Conservation (phyloP, 1,284 basidiomycete species). For the Puccinia hordei region DNA sequence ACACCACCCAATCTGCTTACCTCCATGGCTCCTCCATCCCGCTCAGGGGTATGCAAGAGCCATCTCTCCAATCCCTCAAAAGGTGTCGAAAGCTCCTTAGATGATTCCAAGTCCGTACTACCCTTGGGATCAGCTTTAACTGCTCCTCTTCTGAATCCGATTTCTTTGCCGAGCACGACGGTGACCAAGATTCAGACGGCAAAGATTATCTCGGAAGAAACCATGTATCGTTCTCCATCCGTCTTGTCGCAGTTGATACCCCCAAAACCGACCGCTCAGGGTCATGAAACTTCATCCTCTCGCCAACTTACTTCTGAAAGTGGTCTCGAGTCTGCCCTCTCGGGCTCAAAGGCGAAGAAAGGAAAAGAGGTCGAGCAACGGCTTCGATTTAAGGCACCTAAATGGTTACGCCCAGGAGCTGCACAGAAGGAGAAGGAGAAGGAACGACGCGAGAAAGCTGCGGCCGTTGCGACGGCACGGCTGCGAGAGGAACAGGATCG, state of each 20-base stretch:
- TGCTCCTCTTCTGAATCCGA: slow-evolving; percentile 22
- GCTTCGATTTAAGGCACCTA: slow-evolving; percentile 50
- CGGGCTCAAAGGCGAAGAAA: slow-evolving; percentile 51
- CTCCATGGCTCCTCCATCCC: slow-evolving; percentile 2
- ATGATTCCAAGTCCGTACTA: neutral
- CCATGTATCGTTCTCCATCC: slow-evolving; percentile 50
- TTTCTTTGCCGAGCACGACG: neutral
- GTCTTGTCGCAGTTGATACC: slow-evolving; percentile 9
- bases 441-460: slow-evolving; percentile 46
- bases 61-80: slow-evolving; percentile 9
- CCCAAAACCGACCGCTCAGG: neutral
- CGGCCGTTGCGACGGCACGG: slow-evolving; percentile 42
- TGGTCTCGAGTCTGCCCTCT: slow-evolving; percentile 50
- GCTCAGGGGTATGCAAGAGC: slow-evolving; percentile 15
- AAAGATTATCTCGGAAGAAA: slow-evolving; percentile 51
- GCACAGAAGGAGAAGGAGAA: slow-evolving; percentile 47
- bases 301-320: slow-evolving; percentile 7
- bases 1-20: slow-evolving; percentile 45
- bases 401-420: slow-evolving; percentile 48
- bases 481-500: slow-evolving; percentile 48
- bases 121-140: slow-evolving; percentile 14
- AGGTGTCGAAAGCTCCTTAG: slow-evolving; percentile 15
- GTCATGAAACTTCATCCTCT: neutral
- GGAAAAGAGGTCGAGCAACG: slow-evolving; percentile 51
- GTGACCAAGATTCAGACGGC: slow-evolving; percentile 40